Base-by-base conservation (phyloP, 805 yeast species). In the Priceomyces melissophilus region DNA sequence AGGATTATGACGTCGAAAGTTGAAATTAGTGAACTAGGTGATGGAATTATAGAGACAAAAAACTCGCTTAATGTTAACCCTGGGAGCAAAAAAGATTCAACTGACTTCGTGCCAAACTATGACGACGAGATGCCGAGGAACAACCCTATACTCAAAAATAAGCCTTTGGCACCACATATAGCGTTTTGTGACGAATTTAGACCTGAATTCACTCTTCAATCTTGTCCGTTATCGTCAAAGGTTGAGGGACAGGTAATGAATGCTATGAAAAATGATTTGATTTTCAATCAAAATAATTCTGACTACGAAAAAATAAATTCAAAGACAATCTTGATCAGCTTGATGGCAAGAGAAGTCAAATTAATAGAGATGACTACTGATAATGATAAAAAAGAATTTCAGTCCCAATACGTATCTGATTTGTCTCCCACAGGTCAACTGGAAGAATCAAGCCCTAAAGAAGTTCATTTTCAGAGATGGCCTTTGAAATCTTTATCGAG, bases 191-290 rank as follows among this genome's bases (percentile, higher is more conserved):
- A 76, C 20, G 77, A 75, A 43, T 78, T 67, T 46, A 54, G 79
- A 32, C 76, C 80, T 0, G 82, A 77, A 47, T 78, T 71, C 48
- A 55, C 62, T 10, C 45, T 78, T 20, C 85, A 79, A 54, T 78
- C 81, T 8, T 75, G 81, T 50, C 82, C 81, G 1, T 58, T 69
- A 11, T 61, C 67, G 14, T 67, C 73, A 10, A 76, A 77, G 41
- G 56, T 78, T 6, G 83, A 79, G 45, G 57, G 67, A 7, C 76
- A 70, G 39, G 68, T 79, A 9, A 54, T 69, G 10, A 57, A 57
- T 27, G 61, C 79, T 10, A 79, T 79, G 84, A 78, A 73, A 48
- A 68, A 67, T 42, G 83, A 78, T 48, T 53, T 79, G 40, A 52
- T 68, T 31, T 69, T 67, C 43, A 65, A 60, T 44, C 73, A 66